phyloP scores from a whole-genome alignment of 805 yeast species.

The Maudiozyma barnettii region DNA sequence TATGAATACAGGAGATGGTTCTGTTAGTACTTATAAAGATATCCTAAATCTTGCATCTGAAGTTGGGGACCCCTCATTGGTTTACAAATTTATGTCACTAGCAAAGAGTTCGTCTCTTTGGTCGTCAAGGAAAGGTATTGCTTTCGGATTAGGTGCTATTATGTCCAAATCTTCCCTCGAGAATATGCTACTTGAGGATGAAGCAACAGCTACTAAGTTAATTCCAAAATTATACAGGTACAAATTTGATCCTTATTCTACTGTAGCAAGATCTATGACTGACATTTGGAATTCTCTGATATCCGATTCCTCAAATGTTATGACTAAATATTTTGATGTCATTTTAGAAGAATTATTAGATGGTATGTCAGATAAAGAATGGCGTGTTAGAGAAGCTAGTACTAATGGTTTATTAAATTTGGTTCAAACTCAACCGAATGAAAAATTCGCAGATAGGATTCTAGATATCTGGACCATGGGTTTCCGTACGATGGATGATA shows the following conservation, averaged over 20 bases:
- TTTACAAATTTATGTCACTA: conserved; percentile 86
- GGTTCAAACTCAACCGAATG: conserved; percentile 47
- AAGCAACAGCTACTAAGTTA: conserved; percentile 45
- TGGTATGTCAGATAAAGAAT: conserved; percentile 73
- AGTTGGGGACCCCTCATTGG: conserved; percentile 90
- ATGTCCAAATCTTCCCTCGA: conserved; percentile 70
- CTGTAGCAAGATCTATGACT: conserved; percentile 75
- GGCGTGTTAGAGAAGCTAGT: conserved; percentile 90
- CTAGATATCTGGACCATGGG: conserved; percentile 81
- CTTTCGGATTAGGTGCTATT: conserved; percentile 83
- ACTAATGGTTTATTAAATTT: conserved; percentile 62
- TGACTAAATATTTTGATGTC: conserved; percentile 43
- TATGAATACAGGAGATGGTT: conserved; percentile 71
- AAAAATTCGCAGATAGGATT: conserved; percentile 40
- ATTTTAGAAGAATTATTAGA: conserved; percentile 56
- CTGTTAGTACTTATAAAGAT: conserved; percentile 86
- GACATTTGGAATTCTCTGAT: conserved; percentile 78
- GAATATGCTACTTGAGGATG: conserved; percentile 45
- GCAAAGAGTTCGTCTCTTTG: conserved; percentile 82
- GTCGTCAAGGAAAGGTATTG: conserved; percentile 90
- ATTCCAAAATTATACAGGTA: conserved; percentile 80
- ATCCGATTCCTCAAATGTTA: conserved; percentile 41
- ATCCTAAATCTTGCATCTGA: conserved; percentile 82
- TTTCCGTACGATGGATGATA: conserved; percentile 85
- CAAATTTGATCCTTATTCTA: conserved; percentile 69